These are phyloP conservation scores for Colletotrichum sp. DNA, from an alignment of 2,329 filamentous ascomycete genomes.

Conservation along the genomic window DNA sequence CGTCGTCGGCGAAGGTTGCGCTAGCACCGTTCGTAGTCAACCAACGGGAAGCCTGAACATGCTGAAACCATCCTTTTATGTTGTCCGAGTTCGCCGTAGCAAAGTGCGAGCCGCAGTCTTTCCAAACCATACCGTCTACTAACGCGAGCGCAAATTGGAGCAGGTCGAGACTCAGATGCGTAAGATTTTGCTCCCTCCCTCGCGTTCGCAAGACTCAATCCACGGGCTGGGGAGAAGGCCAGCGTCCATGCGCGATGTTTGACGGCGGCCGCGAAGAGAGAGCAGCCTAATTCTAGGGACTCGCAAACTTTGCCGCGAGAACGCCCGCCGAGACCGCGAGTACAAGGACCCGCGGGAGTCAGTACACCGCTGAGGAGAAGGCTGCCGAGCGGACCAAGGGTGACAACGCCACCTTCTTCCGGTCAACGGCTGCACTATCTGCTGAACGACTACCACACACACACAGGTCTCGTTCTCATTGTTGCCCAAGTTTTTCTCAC, in stretches of 20 bases:
- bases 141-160: not conserved
- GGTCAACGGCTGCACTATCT: slow-evolving; percentile 19
- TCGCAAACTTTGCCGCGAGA: slow-evolving; percentile 47
- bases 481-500: no score
- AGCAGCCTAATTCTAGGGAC: no score
- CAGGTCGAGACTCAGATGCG: no score
- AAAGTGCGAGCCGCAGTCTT: not conserved
- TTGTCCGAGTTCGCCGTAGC: not conserved
- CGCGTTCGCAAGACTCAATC: no score
- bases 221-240: no score
- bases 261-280: slow-evolving; percentile 40
- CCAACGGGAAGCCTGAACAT: not conserved
- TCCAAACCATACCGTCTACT: not conserved
- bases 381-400: slow-evolving; percentile 56
- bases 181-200: no score
- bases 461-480: no score
- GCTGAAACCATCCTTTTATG: not conserved
- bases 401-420: slow-evolving; percentile 62
- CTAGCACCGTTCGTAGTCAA: not conserved
- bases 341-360: slow-evolving; percentile 50
- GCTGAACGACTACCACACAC: no score
- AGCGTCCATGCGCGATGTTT: no score
- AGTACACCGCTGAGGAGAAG: slow-evolving; percentile 61
- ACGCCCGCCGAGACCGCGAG: slow-evolving; percentile 54
- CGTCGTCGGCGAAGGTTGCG: not conserved